Evolutionary conservation across 2,329 filamentous ascomycete species (phyloP).

Genomic region (Monosporascus sp.): DNA sequence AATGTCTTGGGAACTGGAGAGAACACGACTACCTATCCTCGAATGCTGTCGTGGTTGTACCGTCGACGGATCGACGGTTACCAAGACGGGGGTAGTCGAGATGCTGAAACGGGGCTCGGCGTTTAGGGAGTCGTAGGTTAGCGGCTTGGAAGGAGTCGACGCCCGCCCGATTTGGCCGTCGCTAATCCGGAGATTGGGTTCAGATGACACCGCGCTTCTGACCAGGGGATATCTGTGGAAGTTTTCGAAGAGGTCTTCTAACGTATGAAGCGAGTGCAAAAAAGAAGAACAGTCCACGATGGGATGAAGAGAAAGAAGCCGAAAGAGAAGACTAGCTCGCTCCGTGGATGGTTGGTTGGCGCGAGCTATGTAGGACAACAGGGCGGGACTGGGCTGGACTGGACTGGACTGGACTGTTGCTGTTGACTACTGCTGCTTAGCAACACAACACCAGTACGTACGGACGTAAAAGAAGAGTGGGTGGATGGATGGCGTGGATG

Average conservation of each 20-base stretch:
- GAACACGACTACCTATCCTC: neutral
- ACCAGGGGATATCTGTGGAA: neutral
- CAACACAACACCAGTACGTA: no score
- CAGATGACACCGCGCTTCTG: neutral
- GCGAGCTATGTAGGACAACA: neutral
- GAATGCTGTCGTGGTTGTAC: neutral
- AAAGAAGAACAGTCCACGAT: no score
- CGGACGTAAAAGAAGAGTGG: neutral
- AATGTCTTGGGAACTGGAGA: no score
- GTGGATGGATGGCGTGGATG: neutral
- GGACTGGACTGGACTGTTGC: neutral
- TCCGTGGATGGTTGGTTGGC: neutral
- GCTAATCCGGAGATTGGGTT: neutral
- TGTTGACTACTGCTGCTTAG: no score
- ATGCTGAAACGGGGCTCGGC: neutral
- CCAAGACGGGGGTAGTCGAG: neutral
- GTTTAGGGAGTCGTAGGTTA: neutral
- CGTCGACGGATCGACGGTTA: neutral
- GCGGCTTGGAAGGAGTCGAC: neutral
- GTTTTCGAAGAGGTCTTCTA: no score
- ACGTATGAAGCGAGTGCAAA: no score
- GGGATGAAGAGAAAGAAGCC: neutral
- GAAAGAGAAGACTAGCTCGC: neutral
- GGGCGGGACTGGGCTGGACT: neutral
- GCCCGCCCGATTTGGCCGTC: neutral